Percentiles rank a stretch among this genome's conserved stretches.
Evolutionary conservation across 495 filamentous ascomycete species (phyloP).

Genomic region (Podospora tetraspora): DNA sequence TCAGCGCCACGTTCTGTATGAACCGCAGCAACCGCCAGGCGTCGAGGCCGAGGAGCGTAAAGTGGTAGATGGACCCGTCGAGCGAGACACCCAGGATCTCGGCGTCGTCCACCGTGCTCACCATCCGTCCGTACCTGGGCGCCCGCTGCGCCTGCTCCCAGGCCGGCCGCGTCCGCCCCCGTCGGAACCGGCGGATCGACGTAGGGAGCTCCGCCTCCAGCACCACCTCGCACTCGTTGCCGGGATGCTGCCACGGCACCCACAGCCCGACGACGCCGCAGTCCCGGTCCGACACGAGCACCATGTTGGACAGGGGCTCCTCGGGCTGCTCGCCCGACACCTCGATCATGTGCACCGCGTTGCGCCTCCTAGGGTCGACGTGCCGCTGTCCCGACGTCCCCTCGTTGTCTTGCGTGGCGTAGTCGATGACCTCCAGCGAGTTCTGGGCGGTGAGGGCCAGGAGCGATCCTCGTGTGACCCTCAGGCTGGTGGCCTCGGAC

Average conservation of each 20-base stretch:
- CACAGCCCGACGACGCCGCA: constrained; percentile 49
- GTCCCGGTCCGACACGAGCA: constrained; percentile 43
- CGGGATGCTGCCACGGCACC: constrained; percentile 36
- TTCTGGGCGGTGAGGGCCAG: constrained; percentile 40
- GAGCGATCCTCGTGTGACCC: constrained; percentile 36
- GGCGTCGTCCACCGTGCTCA: constrained; percentile 28
- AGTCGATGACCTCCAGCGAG: constrained; percentile 44
- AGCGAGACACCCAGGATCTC: constrained; percentile 58
- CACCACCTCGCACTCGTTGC: constrained; percentile 39
- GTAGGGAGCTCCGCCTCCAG: constrained; percentile 47
- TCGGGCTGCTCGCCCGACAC: constrained; percentile 23
- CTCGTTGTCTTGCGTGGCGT: constrained; percentile 15
- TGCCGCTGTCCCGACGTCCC: constrained; percentile 27
- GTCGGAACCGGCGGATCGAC: constrained; percentile 47
- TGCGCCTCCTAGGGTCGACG: constrained; percentile 34
- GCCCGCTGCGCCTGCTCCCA: constrained; percentile 31
- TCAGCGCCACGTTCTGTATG: constrained; percentile 53
- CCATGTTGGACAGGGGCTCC: constrained; percentile 25
- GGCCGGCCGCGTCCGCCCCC: constrained; percentile 38
- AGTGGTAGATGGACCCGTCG: constrained; percentile 59
- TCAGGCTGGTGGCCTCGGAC: constrained; percentile 40
- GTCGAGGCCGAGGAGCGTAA: constrained; percentile 50
- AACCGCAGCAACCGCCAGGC: constrained; percentile 58
- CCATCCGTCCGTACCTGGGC: constrained; percentile 27
- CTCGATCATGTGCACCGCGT: constrained; percentile 36